Base-by-base conservation (phyloP, 2,329 filamentous ascomycete species). In the Apiospora saccharicola region DNA sequence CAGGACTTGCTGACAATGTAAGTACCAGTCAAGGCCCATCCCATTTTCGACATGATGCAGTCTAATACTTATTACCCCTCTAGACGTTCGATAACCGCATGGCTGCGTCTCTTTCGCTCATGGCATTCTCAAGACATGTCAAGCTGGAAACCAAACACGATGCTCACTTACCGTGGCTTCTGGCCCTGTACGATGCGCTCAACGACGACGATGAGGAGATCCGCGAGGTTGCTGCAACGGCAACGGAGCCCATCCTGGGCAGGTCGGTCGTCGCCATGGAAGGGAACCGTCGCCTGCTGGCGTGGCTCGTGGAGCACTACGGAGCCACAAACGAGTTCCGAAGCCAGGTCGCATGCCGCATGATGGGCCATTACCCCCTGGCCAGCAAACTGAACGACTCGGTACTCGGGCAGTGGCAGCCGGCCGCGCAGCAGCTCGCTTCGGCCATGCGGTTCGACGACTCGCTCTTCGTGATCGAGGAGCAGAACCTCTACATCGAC, bases 201-300 rank as follows among this genome's bases (percentile, higher is more conserved):
- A 93, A 94, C 78, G 96, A 98, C 79, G 96, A 98, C 79, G 96
- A 98, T 79, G 94, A 98, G 74, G 95, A 98, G 72, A 89, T 98
- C 74, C 90, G 96, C 64, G 88, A 92, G 46, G 80, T 89, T 0
- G 92, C 91, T 10, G 89, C 91, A 2, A 73, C 76, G 0, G 86
- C 89, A 1, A 85, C 87, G 0, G 79, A 82, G 6, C 79, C 78
- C 30, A 80, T 93, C 34, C 76, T 91, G 22, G 75, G 80, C 26
- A 77, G 80, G 37, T 70, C 75, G 4, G 81, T 88, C 49, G 84
- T 87, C 13, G 84, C 86, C 46, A 81, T 87, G 46, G 84, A 88
- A 73, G 85, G 87, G 3, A 84, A 85, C 12, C 80, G 79, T 67
- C 81, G 80, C 3, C 83, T 90, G 22, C 81, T 88, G 19, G 74